These are phyloP conservation scores for Tulasnella sp. DNA, from an alignment of 768 basidiomycete genomes.

Conservation along the genomic window DNA sequence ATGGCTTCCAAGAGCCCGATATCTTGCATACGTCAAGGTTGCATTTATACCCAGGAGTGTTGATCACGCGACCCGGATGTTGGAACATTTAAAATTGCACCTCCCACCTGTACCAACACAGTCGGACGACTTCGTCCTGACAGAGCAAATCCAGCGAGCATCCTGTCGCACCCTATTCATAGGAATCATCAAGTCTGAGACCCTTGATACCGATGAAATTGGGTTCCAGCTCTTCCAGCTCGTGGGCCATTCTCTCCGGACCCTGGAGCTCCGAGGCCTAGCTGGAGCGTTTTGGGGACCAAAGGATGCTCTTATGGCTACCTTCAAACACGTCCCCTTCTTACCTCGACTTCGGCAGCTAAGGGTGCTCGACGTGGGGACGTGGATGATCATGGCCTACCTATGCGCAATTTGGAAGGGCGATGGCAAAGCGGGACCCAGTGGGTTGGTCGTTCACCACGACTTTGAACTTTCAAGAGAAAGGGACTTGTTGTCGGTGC, in stretches of 20 bases:
- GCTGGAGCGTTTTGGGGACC: neutral
- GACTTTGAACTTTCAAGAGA: neutral
- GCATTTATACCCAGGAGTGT: neutral
- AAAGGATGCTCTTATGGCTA: too few relatives aligned
- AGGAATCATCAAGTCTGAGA: neutral
- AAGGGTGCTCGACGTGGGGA: neutral
- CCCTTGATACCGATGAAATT: neutral
- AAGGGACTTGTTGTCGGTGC: neutral
- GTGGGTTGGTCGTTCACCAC: neutral
- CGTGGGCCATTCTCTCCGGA: neutral
- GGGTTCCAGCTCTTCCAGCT: neutral
- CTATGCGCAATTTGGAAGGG: neutral
- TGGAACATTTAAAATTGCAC: neutral
- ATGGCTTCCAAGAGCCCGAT: neutral
- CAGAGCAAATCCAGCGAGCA: neutral
- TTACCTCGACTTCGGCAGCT: neutral
- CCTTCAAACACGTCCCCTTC: neutral
- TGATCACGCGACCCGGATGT: neutral
- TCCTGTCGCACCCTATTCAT: neutral
- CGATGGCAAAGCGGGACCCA: neutral
- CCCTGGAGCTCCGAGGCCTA: neutral
- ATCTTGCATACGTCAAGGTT: constrained; percentile 3
- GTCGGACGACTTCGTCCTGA: neutral
- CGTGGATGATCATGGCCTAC: neutral
- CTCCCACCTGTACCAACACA: neutral